Conservation (phyloP, 441 rosid species). For the Bocquillonia castaneifolia region DNA sequence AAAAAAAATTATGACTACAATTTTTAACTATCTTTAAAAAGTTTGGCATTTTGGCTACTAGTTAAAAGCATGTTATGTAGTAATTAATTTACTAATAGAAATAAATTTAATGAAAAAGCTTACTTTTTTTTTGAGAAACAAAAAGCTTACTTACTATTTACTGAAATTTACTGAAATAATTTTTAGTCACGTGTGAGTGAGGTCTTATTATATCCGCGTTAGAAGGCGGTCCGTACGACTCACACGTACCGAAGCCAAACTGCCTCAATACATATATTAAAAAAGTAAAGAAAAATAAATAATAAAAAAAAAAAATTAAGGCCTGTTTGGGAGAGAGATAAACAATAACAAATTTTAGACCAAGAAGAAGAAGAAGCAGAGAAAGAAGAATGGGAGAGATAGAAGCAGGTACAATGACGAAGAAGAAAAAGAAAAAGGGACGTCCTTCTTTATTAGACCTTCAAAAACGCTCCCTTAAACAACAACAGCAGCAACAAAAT, state of each 20-base stretch:
- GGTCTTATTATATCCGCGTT: background rate
- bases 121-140: no score
- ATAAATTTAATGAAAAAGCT: no score
- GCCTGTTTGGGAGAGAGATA: slow-evolving; percentile 33
- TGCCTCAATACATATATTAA: background rate
- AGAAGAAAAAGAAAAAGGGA: slow-evolving; percentile 91
- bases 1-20: no score
- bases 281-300: background rate
- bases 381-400: slow-evolving; percentile 43
- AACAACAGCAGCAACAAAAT: slow-evolving; percentile 23
- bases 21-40: no score
- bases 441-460: slow-evolving; percentile 83
- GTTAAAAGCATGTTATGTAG: no score
- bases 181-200: slow-evolving; percentile 9
- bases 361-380: slow-evolving; percentile 4
- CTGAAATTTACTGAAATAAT: background rate
- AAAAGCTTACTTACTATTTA: background rate
- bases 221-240: slow-evolving; percentile 27
- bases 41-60: no score
- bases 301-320: slow-evolving; percentile 26
- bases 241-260: slow-evolving; percentile 24
- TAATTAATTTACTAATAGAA: no score
- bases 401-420: slow-evolving; percentile 35
- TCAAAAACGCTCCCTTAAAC: slow-evolving; percentile 79
- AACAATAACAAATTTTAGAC: background rate